Evolutionary conservation across 306 rosid genomes (phyloP), one percentile per base, ranked within the genome.

Genomic region (Senna siamea): DNA sequence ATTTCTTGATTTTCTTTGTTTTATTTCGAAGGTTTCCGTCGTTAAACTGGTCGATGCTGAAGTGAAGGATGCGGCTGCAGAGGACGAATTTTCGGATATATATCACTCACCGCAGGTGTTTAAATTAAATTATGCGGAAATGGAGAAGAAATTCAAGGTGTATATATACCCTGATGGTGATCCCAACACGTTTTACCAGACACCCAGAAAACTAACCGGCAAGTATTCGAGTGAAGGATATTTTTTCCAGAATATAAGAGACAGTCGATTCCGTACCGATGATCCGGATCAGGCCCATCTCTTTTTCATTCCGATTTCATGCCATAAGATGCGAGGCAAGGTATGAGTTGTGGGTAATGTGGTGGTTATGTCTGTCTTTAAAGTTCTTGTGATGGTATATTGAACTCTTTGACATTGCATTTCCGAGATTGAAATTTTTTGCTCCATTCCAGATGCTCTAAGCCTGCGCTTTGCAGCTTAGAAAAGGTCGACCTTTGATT

Each of bases 311-410:
- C 97, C 95, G 12, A 92, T 94, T 74, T 94, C 98, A 2, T 91
- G 97, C 78, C 97, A 94, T 69, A 94, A 94, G 85, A 92, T 94
- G 98, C 87, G 97, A 60, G 98, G 98, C 81, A 89, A 92, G 98
- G 98, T 94, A 85, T 60, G 28, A 43, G 47, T 18, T 23, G 63
- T 20, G 20, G 44, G 18, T 51, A 3, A 35, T 69, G 60, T 18
- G 14, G 52, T 22, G 38, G 70, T 28, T 73, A n/a, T 52, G 3
- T 38, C 18, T 50, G 5, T 37, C 1, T 56, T 28, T 40, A 44
- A 28, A 4, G 32, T 48, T 50, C 6, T 15, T 47, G 14, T 14
- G 37, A 13, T 48, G 14, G 47, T 68, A 11, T 68, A 5, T 32
- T n/a, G 23, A 9, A 40, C 11, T 19, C 13, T 18, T 19, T 38